These are phyloP conservation scores for Eutypella sp. DNA, from an alignment of 2,329 filamentous ascomycete species.

Conservation along the genomic window DNA sequence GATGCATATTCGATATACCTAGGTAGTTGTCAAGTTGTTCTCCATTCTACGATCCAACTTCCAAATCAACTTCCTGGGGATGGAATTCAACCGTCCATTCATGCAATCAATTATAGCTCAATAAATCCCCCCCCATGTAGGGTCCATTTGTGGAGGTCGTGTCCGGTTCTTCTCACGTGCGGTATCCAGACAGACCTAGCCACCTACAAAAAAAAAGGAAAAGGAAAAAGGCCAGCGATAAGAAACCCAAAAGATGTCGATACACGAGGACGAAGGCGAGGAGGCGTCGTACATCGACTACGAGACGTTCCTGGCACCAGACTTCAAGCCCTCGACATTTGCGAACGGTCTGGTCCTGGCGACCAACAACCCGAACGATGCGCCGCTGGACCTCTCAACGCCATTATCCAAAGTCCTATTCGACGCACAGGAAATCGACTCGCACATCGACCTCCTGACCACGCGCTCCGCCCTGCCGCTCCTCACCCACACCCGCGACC, in stretches of 20 bases:
- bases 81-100: too few relatives aligned
- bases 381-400: constrained; percentile 86
- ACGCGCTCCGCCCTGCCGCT: constrained; percentile 79
- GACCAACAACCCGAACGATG: constrained; percentile 89
- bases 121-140: too few relatives aligned
- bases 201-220: too few relatives aligned
- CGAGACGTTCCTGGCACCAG: constrained; percentile 78
- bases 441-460: constrained; percentile 85
- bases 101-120: too few relatives aligned
- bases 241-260: constrained; percentile 7
- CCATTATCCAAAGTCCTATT: constrained; percentile 91
- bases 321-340: constrained; percentile 76
- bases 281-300: constrained; percentile 92
- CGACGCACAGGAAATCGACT: constrained; percentile 94
- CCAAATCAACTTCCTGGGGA: too few relatives aligned
- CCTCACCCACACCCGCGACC: constrained; percentile 69
- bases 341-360: constrained; percentile 83
- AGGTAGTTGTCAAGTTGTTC: too few relatives aligned
- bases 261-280: constrained; percentile 36
- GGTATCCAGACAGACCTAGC: too few relatives aligned
- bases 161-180: too few relatives aligned
- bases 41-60: too few relatives aligned
- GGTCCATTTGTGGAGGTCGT: too few relatives aligned
- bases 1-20: too few relatives aligned
- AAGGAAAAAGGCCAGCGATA: neutral